Evolutionary conservation across 805 yeast genomes (phyloP).

Genomic region (Kodamaea sagamina): DNA sequence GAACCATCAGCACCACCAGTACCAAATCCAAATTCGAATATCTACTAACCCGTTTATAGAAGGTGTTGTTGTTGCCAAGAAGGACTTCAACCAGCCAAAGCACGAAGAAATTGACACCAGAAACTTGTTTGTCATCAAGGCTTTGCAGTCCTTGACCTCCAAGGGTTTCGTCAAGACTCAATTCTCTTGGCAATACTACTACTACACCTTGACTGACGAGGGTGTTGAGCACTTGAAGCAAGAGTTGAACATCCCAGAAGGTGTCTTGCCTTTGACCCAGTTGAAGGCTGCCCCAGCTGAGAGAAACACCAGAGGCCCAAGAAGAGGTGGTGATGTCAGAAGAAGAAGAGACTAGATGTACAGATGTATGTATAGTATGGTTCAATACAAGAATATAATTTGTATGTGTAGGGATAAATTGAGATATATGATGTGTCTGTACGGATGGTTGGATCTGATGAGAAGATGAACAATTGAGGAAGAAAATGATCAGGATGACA

Average conservation of each 20-base stretch:
- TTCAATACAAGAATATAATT: constrained; percentile 4
- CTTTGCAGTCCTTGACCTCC: constrained; percentile 98
- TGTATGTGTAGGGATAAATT: background rate
- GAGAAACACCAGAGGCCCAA: constrained; percentile 56
- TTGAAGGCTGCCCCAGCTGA: constrained; percentile 91
- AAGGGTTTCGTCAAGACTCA: constrained; percentile 99
- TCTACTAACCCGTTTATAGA: constrained; percentile 58
- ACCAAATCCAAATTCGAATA: background rate
- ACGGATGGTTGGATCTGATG: too few species aligned
- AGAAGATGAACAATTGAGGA: too few species aligned
- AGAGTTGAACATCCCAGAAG: constrained; percentile 98
- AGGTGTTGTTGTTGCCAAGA: constrained; percentile 99
- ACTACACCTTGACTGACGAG: constrained; percentile 99
- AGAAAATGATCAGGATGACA: too few species aligned
- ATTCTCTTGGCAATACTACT: constrained; percentile 99
- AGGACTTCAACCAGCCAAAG: constrained; percentile 95
- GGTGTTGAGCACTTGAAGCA: constrained; percentile 98
- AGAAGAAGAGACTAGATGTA: constrained; percentile 33
- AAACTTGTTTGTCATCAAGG: constrained; percentile 97
- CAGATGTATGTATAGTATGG: constrained; percentile 11
- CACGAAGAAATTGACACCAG: constrained; percentile 98
- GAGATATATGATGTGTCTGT: too few species aligned
- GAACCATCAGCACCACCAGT: too few species aligned
- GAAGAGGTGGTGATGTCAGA: constrained; percentile 28
- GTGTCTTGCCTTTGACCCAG: constrained; percentile 97